Base-by-base conservation (phyloP, 352 stramenopile species). In the Globisporangium mamillatum region DNA sequence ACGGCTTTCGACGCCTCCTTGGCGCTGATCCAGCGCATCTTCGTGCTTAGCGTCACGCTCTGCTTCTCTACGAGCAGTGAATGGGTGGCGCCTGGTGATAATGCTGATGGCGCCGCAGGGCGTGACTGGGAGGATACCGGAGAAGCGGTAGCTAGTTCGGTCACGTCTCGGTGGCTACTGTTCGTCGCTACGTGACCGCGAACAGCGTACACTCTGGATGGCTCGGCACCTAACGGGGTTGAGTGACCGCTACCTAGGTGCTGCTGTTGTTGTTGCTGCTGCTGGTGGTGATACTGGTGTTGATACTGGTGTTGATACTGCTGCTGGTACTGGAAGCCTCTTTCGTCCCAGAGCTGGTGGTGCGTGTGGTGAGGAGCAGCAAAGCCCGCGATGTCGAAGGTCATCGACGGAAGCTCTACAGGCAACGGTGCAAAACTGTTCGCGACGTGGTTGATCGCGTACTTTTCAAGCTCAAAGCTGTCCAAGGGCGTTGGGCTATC, bases 1-100 rank as follows among this genome's bases (percentile, higher is more conserved):
- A 94, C 89, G 1, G 86, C 77, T 56, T 89, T 89, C 3, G 86
- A 92, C 24, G 82, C 86, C 38, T 94, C 86, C 64, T 94, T 94
- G 22, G 82, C 86, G 10, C 79, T 89, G 70, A 76, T 83, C 86
- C 86, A 94, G 25, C 86, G 82, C 86, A 94, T 92, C 54, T 91
- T 84, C 34, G 88, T 58, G 16, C 53, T 68, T 20, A 70, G 57
- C 7, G 59, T 60, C 4, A 38, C 25, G 24, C 32, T 59, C 16
- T 60, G 60, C 29, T 72, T 67, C 18, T 68, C 54, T 9, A 25
- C 58, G 4, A 66, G 58, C 1, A 56, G 38, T 34, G 46, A 63
- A 10, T 9, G 32, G 20, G 18, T 55, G n/a, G 32, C 27, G 25
- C 29, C 55, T 16, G 6, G 53, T 12, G 54, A 44, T 60, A 18